Base-by-base conservation (phyloP, 208 protist species). In the Leishmania arabica region DNA sequence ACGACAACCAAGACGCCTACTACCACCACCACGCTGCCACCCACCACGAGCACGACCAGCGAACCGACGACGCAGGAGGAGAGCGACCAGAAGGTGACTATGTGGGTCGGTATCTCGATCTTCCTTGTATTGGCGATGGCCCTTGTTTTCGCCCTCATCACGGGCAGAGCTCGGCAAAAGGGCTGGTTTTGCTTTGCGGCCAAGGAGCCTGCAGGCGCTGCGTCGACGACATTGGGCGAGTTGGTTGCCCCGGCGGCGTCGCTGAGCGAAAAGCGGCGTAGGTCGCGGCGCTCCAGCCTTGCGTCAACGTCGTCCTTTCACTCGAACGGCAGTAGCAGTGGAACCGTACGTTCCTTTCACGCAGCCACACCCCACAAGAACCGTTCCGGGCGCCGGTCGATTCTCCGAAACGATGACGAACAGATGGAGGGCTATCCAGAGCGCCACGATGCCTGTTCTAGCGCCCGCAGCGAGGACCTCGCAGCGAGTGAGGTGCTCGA, bases 121-220 rank as follows among this genome's bases (percentile, higher is more conserved):
- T 60, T 64, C 7, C 70, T 77, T 27, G 56, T 76, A 21, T 31
- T 72, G 24, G 75, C 68, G 24, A 21, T n/a, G 0, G 31, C 2
- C 4, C 31, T 84, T 1, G 49, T 66, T 17, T 27, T 77, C 0
- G 58, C 9, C 8, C 13, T 80, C 3, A 64, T 84, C 34, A 47
- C 77, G 9, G 77, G 69, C 75, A 84, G 76, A 62, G 24, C 74
- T 31, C 74, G 69, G 68, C 62, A n/a, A 31, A 84, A 76, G 34
- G 58, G 78, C 42, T 60, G 78, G 75, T 84, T 75, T 53, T 84
- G 81, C 68, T 84, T 80, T 31, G 69, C 66, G 5, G 24, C 40
- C 37, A 69, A 42, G 5, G 51, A 80, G 58, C 56, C 62, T 49
- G 45, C 56, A 6, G 45, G 37, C 34, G 68, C 24, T 21, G 19